These are phyloP conservation scores for Petunia axillaris DNA, from an alignment of 257 asterid genomes.

Conservation along the genomic window DNA sequence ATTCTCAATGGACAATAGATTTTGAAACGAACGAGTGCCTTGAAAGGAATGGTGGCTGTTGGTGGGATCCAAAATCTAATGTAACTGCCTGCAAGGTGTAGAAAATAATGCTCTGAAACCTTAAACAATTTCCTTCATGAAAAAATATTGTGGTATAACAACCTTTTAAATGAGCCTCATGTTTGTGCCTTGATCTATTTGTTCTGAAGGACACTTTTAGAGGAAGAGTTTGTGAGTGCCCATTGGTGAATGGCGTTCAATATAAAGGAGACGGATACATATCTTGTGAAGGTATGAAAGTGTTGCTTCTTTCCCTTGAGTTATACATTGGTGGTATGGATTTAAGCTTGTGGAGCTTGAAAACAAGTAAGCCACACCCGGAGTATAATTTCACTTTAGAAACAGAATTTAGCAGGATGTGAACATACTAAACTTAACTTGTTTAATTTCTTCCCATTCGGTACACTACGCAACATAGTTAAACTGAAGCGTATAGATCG, in stretches of 20 bases:
- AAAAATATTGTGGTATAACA: not conserved
- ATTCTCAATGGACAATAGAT: constrained; percentile 44
- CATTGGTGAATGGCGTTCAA: constrained; percentile 67
- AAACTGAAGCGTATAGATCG: not conserved
- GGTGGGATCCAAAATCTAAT: constrained; percentile 68
- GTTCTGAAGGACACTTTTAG: constrained; percentile 75
- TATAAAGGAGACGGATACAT: constrained; percentile 84
- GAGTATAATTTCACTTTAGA: not conserved
- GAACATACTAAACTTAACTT: not conserved
- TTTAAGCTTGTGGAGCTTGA: not conserved
- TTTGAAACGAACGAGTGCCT: constrained; percentile 90
- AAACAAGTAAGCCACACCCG: not conserved
- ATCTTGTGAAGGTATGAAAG: constrained; percentile 65
- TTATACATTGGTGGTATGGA: not conserved
- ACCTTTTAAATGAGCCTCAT: not conserved
- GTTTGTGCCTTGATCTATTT: constrained; percentile 13
- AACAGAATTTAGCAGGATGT: not conserved
- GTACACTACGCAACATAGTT: not conserved
- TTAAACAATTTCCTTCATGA: not conserved
- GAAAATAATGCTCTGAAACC: not conserved
- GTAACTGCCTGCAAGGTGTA: constrained; percentile 84
- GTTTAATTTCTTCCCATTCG: not conserved
- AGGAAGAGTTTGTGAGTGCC: constrained; percentile 94
- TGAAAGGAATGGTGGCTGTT: constrained; percentile 83
- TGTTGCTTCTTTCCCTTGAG: not conserved